Conservation (phyloP, 768 basidiomycete species). For the Pleurotus tuber-regium region DNA sequence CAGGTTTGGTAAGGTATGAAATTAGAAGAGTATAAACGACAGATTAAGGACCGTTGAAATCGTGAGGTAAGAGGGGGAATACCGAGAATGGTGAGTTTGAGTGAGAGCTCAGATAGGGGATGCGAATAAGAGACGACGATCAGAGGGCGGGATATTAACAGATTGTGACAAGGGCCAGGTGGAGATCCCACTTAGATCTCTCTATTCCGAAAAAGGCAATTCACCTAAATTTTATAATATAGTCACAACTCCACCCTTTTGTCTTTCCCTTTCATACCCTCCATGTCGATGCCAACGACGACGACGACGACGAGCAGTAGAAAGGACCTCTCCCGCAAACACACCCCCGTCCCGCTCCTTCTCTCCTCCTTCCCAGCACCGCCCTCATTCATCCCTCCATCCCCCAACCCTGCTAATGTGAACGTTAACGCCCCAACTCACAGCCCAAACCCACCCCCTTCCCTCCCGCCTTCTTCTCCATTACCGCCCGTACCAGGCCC, state of each 20-base stretch:
- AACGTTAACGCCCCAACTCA: background rate
- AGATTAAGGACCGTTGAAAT: too few relatives aligned
- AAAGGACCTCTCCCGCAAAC: background rate
- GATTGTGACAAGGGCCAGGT: background rate
- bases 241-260: background rate
- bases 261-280: background rate
- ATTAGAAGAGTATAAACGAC: too few relatives aligned
- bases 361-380: slow-evolving; percentile 41
- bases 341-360: slow-evolving; percentile 19
- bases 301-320: background rate
- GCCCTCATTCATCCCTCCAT: slow-evolving; percentile 28
- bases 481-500: slow-evolving; percentile 10
- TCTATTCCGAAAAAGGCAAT: background rate
- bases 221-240: background rate
- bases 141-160: too few relatives aligned
- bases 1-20: too few relatives aligned
- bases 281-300: background rate
- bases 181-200: background rate
- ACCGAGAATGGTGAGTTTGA: too few relatives aligned
- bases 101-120: too few relatives aligned
- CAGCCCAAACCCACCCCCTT: slow-evolving; percentile 8
- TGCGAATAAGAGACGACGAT: too few relatives aligned
- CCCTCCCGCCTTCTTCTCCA: slow-evolving; percentile 10
- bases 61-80: too few relatives aligned
- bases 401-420: slow-evolving; percentile 6